A percentile compares a stretch with the other conserved stretches of the same genome.
Conservation (phyloP, 768 basidiomycete genomes). For the Macrocybe gigantea region DNA sequence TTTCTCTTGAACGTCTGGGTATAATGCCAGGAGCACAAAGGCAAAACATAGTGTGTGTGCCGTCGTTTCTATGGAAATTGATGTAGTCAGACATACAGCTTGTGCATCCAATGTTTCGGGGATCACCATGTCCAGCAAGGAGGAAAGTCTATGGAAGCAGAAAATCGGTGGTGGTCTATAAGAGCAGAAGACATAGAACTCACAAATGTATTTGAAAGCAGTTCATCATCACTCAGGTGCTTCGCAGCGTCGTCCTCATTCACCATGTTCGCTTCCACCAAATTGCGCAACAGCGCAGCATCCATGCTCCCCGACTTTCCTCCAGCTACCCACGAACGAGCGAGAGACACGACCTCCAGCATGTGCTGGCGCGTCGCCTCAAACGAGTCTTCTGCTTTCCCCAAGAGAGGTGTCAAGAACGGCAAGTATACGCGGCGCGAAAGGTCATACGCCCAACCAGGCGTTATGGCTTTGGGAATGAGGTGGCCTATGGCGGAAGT, state of each 20-base stretch:
- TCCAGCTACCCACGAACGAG: conserved; percentile 27
- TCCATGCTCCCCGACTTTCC: conserved; percentile 18
- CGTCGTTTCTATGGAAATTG: conserved; percentile 33
- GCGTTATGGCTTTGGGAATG: conserved; percentile 22
- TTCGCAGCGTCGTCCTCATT: conserved; percentile 22
- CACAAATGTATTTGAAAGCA: conserved; percentile 45
- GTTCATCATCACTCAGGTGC: conserved; percentile 35
- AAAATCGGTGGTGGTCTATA: neutral
- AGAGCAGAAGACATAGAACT: conserved; percentile 7
- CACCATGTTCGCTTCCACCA: conserved; percentile 42
- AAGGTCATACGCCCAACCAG: conserved; percentile 27
- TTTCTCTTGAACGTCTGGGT: conserved; percentile 43
- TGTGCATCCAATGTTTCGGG: neutral
- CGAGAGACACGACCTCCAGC: conserved; percentile 31
- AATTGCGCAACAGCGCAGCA: conserved; percentile 34
- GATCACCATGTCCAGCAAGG: conserved; percentile 42
- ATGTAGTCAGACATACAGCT: neutral
- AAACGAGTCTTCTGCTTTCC: conserved; percentile 24
- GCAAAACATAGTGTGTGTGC: conserved; percentile 39
- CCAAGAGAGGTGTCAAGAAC: conserved; percentile 23
- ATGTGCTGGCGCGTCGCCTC: conserved; percentile 33
- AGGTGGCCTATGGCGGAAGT: conserved; percentile 22
- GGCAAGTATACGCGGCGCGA: conserved; percentile 25
- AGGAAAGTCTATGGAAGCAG: conserved; percentile 30
- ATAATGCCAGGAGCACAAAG: conserved; percentile 37